A percentile compares a stretch with the other conserved stretches of the same genome.
phyloP scores from a whole-genome alignment of 1,284 basidiomycete species.

The Ceratobasidium sp. region DNA sequence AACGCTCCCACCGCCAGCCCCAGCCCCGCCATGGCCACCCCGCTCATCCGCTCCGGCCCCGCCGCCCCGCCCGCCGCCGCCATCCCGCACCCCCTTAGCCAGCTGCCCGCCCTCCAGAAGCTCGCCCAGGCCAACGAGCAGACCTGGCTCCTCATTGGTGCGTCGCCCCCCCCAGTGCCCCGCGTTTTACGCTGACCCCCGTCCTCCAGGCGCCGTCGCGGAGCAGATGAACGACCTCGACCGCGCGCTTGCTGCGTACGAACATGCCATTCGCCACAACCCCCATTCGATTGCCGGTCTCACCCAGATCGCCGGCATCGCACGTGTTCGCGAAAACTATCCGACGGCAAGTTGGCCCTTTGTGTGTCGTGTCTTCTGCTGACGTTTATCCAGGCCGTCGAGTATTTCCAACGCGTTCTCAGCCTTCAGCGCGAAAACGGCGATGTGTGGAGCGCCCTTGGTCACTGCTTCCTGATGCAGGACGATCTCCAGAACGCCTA shows the following conservation, averaged over 20 bases:
- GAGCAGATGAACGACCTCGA: constrained; percentile 91
- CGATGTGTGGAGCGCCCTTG: constrained; percentile 89
- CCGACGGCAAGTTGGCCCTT: constrained; percentile 66
- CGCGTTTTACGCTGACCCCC: constrained; percentile 20
- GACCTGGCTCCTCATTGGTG: constrained; percentile 68
- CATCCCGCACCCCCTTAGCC: constrained; percentile 16
- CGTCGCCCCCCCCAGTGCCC: constrained; percentile 3
- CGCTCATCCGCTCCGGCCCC: constrained; percentile 9
- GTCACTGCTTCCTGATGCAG: constrained; percentile 99
- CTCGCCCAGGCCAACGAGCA: constrained; percentile 45
- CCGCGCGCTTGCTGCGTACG: constrained; percentile 87
- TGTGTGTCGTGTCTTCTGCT: constrained; percentile 61
- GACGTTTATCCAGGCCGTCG: constrained; percentile 72
- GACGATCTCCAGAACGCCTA: constrained; percentile 99
- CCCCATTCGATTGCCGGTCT: constrained; percentile 85
- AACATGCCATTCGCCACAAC: constrained; percentile 90
- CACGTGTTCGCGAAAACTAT: constrained; percentile 87
- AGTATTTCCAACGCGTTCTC: constrained; percentile 92
- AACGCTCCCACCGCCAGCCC: constrained; percentile 14
- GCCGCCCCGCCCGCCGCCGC: constrained; percentile 20
- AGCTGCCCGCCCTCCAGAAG: constrained; percentile 41
- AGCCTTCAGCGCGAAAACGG: constrained; percentile 89
- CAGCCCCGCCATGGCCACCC: constrained; percentile 31
- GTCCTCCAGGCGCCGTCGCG: constrained; percentile 74
- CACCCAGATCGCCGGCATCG: constrained; percentile 88